Evolutionary conservation across 2,329 filamentous ascomycete species (phyloP).

Genomic region (Bipolaris cookei): DNA sequence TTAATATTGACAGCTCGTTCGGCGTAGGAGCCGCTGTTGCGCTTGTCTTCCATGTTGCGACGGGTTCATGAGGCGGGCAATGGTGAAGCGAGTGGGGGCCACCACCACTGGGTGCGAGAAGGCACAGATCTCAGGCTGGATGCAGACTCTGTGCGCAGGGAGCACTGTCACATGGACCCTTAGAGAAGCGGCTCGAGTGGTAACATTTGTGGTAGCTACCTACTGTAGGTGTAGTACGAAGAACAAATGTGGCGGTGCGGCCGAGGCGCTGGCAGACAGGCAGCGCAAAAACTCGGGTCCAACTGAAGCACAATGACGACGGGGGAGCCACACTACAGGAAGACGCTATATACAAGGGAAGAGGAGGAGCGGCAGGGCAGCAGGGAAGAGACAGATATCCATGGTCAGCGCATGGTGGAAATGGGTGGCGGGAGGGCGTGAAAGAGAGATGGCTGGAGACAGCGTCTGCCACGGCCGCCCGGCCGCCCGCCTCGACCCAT

Average conservation of each 20-base stretch:
- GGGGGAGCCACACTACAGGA: constrained; percentile 8
- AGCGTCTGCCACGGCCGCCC: constrained; percentile 2
- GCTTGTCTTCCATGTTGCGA: constrained; percentile 41
- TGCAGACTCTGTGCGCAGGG: constrained; percentile 12
- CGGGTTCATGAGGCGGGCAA: constrained; percentile 27
- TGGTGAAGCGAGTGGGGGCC: constrained; percentile 19
- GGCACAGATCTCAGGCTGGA: constrained; percentile 15
- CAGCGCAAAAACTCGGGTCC: constrained; percentile 10
- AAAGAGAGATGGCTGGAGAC: constrained; percentile 4
- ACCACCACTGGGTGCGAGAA: constrained; percentile 18
- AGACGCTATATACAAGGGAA: constrained; percentile 32
- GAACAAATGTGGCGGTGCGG: constrained; percentile 14
- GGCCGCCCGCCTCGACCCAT: constrained; percentile 5
- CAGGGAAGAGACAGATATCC: constrained; percentile 20
- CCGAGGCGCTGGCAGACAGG: constrained; percentile 12
- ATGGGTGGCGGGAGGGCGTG: constrained; percentile 23
- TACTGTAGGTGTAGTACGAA: constrained; percentile 10
- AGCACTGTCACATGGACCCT: constrained; percentile 30
- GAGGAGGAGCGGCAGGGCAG: constrained; percentile 14
- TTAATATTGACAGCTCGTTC: constrained; percentile 30
- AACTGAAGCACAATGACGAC: constrained; percentile 14
- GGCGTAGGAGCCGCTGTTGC: constrained; percentile 34
- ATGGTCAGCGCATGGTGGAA: constrained; percentile 29
- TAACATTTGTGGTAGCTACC: constrained; percentile 32
- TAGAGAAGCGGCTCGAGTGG: constrained; percentile 21